Base-by-base conservation (phyloP, 768 basidiomycete genomes). In the Tylopilus rubrobrunneus region DNA sequence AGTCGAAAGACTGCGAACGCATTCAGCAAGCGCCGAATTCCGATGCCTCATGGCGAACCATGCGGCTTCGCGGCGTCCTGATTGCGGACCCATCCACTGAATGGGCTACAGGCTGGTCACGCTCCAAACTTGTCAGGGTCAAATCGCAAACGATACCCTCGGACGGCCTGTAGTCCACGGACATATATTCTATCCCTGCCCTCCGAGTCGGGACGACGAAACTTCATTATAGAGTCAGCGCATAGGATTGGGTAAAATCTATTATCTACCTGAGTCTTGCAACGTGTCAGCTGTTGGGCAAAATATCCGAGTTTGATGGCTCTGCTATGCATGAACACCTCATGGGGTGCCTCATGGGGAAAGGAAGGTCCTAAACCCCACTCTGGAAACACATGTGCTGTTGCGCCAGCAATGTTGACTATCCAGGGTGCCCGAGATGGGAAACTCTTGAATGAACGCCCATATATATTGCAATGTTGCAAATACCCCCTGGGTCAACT, bases 31-130 rank as follows among this genome's bases (percentile, higher is more conserved):
- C 39, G 48, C 44, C 19, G 5, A 10, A 31, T 31, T 31, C 29
- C 29, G 7, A 33, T 50, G 65, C 66, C 63, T 66, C 65, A 55
- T 66, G 65, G 60, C 45, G 2, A 34, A 53, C 56, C 61, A 57
- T 63, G 66, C 60, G 36, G 45, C 45, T 31, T 25, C 17, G 65
- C 63, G 36, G 45, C 45, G 28, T 25, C 17, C 25, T 41, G 41
- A 67, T 58, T 47, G 52, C 61, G 34, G 43, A 47, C n/a, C 42
- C 43, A 17, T n/a, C n/a, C 42, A 37, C 41, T 45, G 34, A 34
- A 36, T 51, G 46, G 43, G 19, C n/a, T 40, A 48, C 42, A 37
- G 25, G 23, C 23, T 42, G 25, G 25, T 25, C 29, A 31, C 36
- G 23, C 44, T 3, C 25, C 21, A 43, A 21, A 48, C 11, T 12